phyloP scores from a whole-genome alignment of 2,329 filamentous ascomycete genomes.

The Kalmusia sp. region DNA sequence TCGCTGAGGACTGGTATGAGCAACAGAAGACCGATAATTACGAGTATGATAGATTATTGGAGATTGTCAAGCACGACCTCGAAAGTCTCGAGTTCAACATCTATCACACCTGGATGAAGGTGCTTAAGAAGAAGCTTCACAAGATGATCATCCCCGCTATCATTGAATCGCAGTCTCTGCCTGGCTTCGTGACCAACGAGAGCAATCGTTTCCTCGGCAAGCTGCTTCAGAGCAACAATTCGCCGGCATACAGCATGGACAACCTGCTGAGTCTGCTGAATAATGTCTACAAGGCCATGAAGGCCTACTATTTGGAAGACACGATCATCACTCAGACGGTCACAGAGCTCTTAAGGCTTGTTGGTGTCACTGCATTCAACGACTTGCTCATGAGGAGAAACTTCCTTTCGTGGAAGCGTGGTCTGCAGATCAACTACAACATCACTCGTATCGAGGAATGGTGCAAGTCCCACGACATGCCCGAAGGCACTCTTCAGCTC shows the following conservation, averaged over 20 bases:
- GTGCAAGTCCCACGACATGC: constrained; percentile 99
- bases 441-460: constrained; percentile 99
- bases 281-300: constrained; percentile 98
- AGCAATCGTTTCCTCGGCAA: constrained; percentile 98
- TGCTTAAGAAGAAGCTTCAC: constrained; percentile 97
- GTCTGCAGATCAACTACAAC: constrained; percentile 99
- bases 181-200: constrained; percentile 98
- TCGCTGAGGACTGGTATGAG: constrained; percentile 99
- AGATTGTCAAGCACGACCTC: constrained; percentile 98
- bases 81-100: constrained; percentile 99
- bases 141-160: constrained; percentile 99
- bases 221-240: constrained; percentile 86
- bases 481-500: constrained; percentile 93
- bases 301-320: constrained; percentile 96
- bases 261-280: constrained; percentile 95
- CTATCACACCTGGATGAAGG: constrained; percentile 99
- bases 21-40: constrained; percentile 99
- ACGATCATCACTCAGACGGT: constrained; percentile 95
- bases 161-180: constrained; percentile 97
- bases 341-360: constrained; percentile 88
- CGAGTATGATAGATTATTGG: constrained; percentile 94
- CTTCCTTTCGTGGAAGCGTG: constrained; percentile 99
- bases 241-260: constrained; percentile 99
- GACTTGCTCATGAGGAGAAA: constrained; percentile 97
- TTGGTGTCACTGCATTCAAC: constrained; percentile 98